Base-by-base conservation (phyloP, 2,329 filamentous ascomycete species). In the Didymellaceae sp. region DNA sequence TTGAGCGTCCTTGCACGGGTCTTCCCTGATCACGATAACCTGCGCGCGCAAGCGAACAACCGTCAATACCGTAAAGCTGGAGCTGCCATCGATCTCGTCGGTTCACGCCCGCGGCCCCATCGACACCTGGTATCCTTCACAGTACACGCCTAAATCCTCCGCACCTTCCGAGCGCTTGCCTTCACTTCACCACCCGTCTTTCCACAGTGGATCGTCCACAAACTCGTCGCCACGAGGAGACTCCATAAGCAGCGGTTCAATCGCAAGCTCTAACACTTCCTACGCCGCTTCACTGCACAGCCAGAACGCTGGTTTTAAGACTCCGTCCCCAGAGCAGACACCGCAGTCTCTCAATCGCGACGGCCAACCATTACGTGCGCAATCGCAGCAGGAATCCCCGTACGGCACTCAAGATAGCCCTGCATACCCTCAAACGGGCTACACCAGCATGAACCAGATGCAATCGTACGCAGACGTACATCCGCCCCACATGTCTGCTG, bases 401-500 rank as follows among this genome's bases (percentile, higher is more conserved):
- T 75, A 74, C 70, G 66, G 65, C 48, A 65, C 59, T 42, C 73
- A 75, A 53, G 70, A 70, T 58, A 62, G 65, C 62, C 74, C 72
- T 68, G 65, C 65, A 59, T 73, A 72, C 55, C 55, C 63, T 50
- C 57, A 61, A 35, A 66, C 68, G 45, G 66, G 69, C 46, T 79
- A 79, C 70, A 69, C 67, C 73, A 78, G 74, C 75, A 96, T 97
- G 92, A 96, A 96, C 78, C 87, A 88, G 75, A 82, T 83, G 65
- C 84, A 86, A 67, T 81, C 86, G 62, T 93, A 96, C 65, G 89
- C 95, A 86, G 94, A 96, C 74, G 91, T 94, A 68, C 82, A 87
- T 70, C 79, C 84, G 58, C 78, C 82, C 65, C 89, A 94, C 75
- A 87, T 95, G 80, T 89, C 89, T 64, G 84, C 86, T 61, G 87